Base-by-base conservation (phyloP, 2,329 filamentous ascomycete genomes). In the Leptoxyphium fumago region DNA sequence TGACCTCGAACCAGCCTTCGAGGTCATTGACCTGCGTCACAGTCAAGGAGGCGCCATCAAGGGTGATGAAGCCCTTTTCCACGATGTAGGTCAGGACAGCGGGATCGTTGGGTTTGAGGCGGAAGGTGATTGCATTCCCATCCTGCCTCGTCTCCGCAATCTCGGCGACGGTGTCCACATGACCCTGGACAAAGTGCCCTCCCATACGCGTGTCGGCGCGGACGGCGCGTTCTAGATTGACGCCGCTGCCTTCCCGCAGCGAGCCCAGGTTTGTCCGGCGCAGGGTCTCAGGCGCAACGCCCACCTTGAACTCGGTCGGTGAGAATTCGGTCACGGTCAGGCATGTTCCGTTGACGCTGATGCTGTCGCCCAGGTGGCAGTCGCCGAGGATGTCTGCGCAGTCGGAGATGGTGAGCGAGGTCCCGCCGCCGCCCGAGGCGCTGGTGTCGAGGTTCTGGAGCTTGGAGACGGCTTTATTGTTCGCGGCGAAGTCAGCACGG, bases 151-250 rank as follows among this genome's bases (percentile, higher is more conserved):
- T 75, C 38, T 75, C 74, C 34, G 80, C 60, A 48, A 98, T 83
- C 38, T 74, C 75, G 0, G 89, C 91, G 34, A 82, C 78, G 10
- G 86, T 89, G 64, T 98, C 93, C 48, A 98, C 89, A 64, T 98
- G 91, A 36, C 91, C 91, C 67, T 98, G 93, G 29, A 96, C 89
- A 57, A 96, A 94, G 67, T 98, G 91, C 0, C 91, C 91, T 40
- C 93, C 91, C 86, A 98, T 96, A 44, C 91, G 84, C 39, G 89
- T 95, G 56, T 83, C 77, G 4, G 87, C 86, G 14, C 83, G 82
- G 43, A 98, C 88, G 2, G 91, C 89, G 13, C 91, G 80, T 71
- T 98, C 91, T 43, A 98, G 80, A 64, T 98, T 98, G 52, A 96
- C 88, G 17, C 69, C 70, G 48, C 79, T 82, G 38, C 71, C 71